Conservation (phyloP, 345 rosid species). For the Cardamine resedifolia region DNA sequence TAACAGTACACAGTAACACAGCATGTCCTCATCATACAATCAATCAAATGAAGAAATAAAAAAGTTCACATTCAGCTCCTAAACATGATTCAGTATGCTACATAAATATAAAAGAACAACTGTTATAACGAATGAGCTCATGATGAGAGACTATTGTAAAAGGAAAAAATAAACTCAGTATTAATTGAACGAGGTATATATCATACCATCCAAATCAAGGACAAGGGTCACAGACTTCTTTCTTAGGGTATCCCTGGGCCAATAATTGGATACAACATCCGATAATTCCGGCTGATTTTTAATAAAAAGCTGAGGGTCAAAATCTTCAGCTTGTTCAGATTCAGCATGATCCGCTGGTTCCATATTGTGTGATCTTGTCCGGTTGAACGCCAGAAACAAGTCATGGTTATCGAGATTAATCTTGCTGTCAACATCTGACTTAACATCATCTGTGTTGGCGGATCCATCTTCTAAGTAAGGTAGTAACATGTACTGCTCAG, state of each 20-base stretch:
- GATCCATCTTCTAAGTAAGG: conserved; percentile 75
- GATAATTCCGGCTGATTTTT: conserved; percentile 83
- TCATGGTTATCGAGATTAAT: conserved; percentile 46
- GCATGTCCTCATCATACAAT: background rate
- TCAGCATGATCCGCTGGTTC: conserved; percentile 55
- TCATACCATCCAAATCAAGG: conserved; percentile 95
- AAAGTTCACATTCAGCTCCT: background rate
- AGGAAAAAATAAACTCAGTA: background rate
- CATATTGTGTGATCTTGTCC: conserved; percentile 50
- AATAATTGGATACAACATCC: conserved; percentile 61
- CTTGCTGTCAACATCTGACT: conserved; percentile 48
- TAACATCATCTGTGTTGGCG: conserved; percentile 43
- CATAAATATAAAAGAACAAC: background rate
- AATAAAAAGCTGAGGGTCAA: conserved; percentile 76
- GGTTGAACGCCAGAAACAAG: conserved; percentile 62
- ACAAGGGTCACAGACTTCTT: conserved; percentile 72
- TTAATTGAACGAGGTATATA: background rate
- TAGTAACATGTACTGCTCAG: conserved; percentile 71
- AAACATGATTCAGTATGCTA: background rate
- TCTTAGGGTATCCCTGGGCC: conserved; percentile 51
- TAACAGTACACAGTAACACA: background rate
- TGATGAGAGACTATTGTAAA: background rate
- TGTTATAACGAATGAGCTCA: background rate
- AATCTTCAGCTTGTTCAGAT: conserved; percentile 57
- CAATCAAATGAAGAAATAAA: background rate